Base-by-base conservation (phyloP, 1,139 yeast genomes). In the Debaryomycetaceae sp. region DNA sequence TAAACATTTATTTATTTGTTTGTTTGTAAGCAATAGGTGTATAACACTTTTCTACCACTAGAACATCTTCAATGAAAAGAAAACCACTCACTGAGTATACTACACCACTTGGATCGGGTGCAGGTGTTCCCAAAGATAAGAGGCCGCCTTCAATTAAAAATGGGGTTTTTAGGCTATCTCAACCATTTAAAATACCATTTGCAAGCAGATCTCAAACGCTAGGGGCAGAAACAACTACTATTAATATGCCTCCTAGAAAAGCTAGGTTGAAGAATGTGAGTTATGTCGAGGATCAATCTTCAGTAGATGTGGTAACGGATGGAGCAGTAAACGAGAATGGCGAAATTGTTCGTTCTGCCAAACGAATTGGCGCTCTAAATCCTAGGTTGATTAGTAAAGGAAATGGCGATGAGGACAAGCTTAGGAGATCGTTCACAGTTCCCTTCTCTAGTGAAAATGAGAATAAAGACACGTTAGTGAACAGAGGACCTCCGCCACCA, bases 401-500 rank as follows among this genome's bases (percentile, higher is more conserved):
- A 34, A 64, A 67, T 38, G 55, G 59, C 24, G 62, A 57, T 33
- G 69, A 67, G 35, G 58, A 61, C n/a, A 74, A 72, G 44, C 53
- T 68, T 20, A 64, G 65, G 29, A 55, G 66, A 59, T 56, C 66
- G 57, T 82, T 82, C 56, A 65, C 73, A 1, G 79, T 80, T 2
- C 87, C 87, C 1, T 75, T 76, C 47, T 60, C 68, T 2, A 69
- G 68, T 46, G 66, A 57, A 36, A 63, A 59, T 38, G 60, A 60
- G 17, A 62, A 63, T 55, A 42, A 57, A 43, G 58, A 60, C 42
- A 38, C 44, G 39, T 37, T 63, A 38, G 47, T 49, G 6, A 49
- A 47, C 31, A 49, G 56, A 13, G 60, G 60, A 5, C 85, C 91
- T 0, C 88, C 95, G 1, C 91, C 95, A 0, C 83, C 90, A 0